Conservation (phyloP, 2,329 filamentous ascomycete species). For the Alternaria dauci region DNA sequence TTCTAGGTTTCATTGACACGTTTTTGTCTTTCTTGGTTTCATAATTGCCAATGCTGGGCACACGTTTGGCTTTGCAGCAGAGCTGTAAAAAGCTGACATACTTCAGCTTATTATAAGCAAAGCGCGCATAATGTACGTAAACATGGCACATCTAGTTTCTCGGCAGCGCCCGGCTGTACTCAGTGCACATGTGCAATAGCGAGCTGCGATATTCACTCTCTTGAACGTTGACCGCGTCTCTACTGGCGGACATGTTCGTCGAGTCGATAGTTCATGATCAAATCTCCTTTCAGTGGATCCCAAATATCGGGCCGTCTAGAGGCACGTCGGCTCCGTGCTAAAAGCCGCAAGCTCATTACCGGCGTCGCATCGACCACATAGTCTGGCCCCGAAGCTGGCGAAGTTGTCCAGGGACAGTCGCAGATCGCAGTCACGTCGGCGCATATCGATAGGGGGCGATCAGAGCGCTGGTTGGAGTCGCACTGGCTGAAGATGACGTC, state of each 20-base stretch:
- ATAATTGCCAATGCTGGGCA: not conserved
- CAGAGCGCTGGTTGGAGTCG: not conserved
- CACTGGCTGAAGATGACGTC: slow-evolving; percentile 25
- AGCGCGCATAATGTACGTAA: not conserved
- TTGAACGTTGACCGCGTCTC: not conserved
- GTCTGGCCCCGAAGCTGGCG: slow-evolving; percentile 14
- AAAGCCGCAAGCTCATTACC: slow-evolving; percentile 19
- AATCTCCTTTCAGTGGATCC: slow-evolving; percentile 18
- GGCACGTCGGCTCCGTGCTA: slow-evolving; percentile 19
- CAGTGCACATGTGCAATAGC: not conserved
- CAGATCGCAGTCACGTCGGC: slow-evolving; percentile 5
- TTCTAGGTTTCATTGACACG: not conserved
- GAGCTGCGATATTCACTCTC: not conserved
- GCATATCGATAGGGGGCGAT: slow-evolving; percentile 6
- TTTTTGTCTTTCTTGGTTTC: not conserved
- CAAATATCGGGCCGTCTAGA: slow-evolving; percentile 16
- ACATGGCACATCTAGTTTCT: not conserved
- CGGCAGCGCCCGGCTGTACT: not conserved
- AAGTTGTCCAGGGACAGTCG: slow-evolving; percentile 1
- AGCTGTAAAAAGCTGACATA: not conserved
- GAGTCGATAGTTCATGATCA: not conserved
- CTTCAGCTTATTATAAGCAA: slow-evolving; percentile 1
- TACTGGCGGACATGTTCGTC: not conserved
- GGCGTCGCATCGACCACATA: slow-evolving; percentile 24
- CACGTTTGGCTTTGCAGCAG: not conserved